Percentiles rank a stretch among this genome's conserved stretches.
phyloP scores from a whole-genome alignment of 2,329 filamentous ascomycete genomes.

The Colletotrichum sp. region DNA sequence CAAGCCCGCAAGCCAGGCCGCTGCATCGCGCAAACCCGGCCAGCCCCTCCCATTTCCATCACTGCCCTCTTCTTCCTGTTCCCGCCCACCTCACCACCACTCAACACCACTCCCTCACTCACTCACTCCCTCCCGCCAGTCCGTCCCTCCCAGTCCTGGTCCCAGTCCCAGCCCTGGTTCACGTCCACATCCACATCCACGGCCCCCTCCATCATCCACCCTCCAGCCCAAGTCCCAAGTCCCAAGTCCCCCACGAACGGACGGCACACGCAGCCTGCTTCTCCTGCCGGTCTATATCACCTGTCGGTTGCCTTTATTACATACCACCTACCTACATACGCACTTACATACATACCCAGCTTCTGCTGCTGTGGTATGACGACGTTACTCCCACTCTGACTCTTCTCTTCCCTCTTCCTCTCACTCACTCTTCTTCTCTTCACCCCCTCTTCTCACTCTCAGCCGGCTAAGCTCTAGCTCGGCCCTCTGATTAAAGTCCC shows the following conservation, averaged over 20 bases:
- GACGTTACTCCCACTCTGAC: constrained; percentile 17
- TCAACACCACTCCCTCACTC: neutral
- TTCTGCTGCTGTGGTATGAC: constrained; percentile 19
- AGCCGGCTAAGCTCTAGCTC: constrained; percentile 2
- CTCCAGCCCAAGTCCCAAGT: neutral
- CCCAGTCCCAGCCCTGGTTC: neutral
- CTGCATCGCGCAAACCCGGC: neutral
- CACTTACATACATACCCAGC: constrained; percentile 7
- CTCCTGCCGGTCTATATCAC: constrained; percentile 14
- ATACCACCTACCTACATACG: constrained; percentile 8
- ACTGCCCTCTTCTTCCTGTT: neutral
- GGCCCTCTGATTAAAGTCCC: constrained; percentile 5
- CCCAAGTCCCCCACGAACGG: constrained; percentile 2
- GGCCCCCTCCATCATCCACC: neutral
- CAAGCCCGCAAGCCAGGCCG: neutral
- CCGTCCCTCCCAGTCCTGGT: neutral
- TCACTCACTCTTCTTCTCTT: neutral
- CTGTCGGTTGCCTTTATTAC: constrained; percentile 15
- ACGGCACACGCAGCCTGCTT: constrained; percentile 10
- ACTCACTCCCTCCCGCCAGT: neutral
- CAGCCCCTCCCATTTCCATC: constrained; percentile 18
- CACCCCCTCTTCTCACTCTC: constrained; percentile 6
- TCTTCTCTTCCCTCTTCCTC: constrained; percentile 4
- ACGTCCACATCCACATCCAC: neutral
- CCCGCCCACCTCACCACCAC: neutral